phyloP scores from a whole-genome alignment of 2,329 filamentous ascomycete species.

The Fusarium humuli region DNA sequence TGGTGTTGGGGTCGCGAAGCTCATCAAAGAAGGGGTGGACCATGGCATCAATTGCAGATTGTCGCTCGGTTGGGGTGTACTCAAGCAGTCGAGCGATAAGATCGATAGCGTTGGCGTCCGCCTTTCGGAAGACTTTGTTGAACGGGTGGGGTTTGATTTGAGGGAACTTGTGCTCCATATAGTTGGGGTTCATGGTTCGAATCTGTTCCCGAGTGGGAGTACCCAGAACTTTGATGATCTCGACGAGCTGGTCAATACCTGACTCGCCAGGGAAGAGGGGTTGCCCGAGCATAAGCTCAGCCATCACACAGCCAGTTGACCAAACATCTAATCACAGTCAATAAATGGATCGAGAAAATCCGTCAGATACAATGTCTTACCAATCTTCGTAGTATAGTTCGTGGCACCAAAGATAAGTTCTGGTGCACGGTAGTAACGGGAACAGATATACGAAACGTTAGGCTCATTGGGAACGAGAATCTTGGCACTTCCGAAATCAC shows the following conservation, averaged over 20 bases:
- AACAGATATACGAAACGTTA: slow-evolving; percentile 99
- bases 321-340: slow-evolving; percentile 85
- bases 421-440: slow-evolving; percentile 96
- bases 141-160: slow-evolving; percentile 99
- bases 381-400: slow-evolving; percentile 99
- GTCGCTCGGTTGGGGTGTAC: slow-evolving; percentile 95
- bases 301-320: slow-evolving; percentile 99
- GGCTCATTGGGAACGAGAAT: slow-evolving; percentile 98
- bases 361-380: slow-evolving; percentile 65
- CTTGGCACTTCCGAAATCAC: slow-evolving; percentile 98
- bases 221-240: slow-evolving; percentile 99
- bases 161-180: slow-evolving; percentile 99
- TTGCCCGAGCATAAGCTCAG: slow-evolving; percentile 97
- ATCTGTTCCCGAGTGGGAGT: slow-evolving; percentile 98
- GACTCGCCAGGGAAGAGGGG: slow-evolving; percentile 98
- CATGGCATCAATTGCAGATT: slow-evolving; percentile 96
- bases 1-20: slow-evolving; percentile 88
- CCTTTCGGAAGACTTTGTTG: slow-evolving; percentile 99
- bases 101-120: slow-evolving; percentile 91
- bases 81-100: slow-evolving; percentile 93
- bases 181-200: slow-evolving; percentile 99
- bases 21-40: slow-evolving; percentile 99
- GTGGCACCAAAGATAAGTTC: slow-evolving; percentile 99
- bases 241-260: slow-evolving; percentile 96
- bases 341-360: neutral